A percentile compares a stretch with the other conserved stretches of the same genome.
phyloP scores from a whole-genome alignment of 2,329 filamentous ascomycete species.

The Fusarium nodosum region DNA sequence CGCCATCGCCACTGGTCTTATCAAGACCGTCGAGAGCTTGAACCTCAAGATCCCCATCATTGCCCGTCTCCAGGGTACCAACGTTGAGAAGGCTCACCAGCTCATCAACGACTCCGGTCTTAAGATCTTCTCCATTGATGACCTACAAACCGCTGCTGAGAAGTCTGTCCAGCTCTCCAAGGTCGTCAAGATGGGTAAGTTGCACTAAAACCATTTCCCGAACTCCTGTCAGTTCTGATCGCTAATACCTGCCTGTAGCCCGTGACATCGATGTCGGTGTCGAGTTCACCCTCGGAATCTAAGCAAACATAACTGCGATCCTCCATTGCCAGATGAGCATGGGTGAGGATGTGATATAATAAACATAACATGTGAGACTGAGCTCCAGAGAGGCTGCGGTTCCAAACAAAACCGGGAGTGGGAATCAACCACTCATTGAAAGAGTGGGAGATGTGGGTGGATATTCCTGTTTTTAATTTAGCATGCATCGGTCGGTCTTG shows the following conservation, averaged over 20 bases:
- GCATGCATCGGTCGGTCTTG: conserved; percentile 48
- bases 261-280: conserved; percentile 98
- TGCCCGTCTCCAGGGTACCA: conserved; percentile 96
- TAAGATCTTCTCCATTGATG: conserved; percentile 99
- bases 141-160: conserved; percentile 96
- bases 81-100: conserved; percentile 95
- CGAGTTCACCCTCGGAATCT: conserved; percentile 95
- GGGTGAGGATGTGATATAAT: conserved; percentile 50
- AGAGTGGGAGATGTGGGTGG: conserved; percentile 40
- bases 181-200: conserved; percentile 96
- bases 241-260: conserved; percentile 63
- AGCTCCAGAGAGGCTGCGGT: conserved; percentile 35
- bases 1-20: conserved; percentile 94
- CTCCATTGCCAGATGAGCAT: conserved; percentile 28
- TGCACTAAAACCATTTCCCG: neutral
- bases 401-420: conserved; percentile 36
- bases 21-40: conserved; percentile 93
- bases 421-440: conserved; percentile 28
- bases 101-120: conserved; percentile 95
- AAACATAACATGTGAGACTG: conserved; percentile 42
- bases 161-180: conserved; percentile 99
- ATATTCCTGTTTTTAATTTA: conserved; percentile 50
- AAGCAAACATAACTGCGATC: conserved; percentile 55
- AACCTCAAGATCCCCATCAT: conserved; percentile 98
- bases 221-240: conserved; percentile 2